These are phyloP conservation scores for Polytrichum formosum DNA, from an alignment of 225 moss, liverwort and hornwort genomes.

Conservation along the genomic window DNA sequence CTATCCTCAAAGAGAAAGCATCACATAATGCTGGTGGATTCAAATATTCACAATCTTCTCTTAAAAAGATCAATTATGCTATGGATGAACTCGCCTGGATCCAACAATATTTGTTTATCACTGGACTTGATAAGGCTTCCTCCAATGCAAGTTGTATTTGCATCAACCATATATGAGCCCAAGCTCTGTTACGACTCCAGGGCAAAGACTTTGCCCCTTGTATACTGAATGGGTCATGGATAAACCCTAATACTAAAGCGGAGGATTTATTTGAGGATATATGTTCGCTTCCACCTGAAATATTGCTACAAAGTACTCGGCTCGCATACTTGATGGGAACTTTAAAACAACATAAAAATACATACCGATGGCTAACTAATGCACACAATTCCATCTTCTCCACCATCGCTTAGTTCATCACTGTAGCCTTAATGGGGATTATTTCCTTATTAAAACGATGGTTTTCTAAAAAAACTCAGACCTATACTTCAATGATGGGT, in stretches of 20 bases:
- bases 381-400: not conserved
- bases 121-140: not conserved
- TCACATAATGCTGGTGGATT: not conserved
- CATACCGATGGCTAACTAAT: not conserved
- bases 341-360: not conserved
- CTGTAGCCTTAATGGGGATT: not conserved
- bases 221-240: not conserved
- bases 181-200: not conserved
- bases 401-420: not conserved
- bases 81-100: not conserved
- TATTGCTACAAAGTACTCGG: not conserved
- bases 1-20: not conserved
- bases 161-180: not conserved
- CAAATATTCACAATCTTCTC: not conserved
- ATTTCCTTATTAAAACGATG: not conserved
- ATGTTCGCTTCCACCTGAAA: not conserved
- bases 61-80: not conserved
- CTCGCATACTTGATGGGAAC: not conserved
- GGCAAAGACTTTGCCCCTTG: not conserved
- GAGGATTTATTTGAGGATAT: not conserved
- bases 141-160: not conserved
- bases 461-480: not conserved
- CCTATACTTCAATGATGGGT: not conserved
- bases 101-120: not conserved
- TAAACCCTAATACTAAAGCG: not conserved